Conservation (phyloP, 495 filamentous ascomycete genomes). For the Aspergillus cavernicola region DNA sequence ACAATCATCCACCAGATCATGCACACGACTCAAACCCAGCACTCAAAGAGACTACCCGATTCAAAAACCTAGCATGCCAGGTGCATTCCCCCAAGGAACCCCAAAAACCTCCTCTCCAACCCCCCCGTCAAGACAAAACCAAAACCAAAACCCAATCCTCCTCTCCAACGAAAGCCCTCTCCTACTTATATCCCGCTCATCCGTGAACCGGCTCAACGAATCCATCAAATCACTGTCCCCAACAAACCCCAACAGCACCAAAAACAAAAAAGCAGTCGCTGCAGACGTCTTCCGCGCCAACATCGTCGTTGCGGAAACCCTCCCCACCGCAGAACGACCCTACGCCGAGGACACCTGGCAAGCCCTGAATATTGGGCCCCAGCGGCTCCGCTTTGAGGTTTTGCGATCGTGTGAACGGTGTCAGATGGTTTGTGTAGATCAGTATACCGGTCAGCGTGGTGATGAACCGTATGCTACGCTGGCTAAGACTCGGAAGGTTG, state of each 20-base stretch:
- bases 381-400: conserved; percentile 54
- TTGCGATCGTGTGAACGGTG: conserved; percentile 82
- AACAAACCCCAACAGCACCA: conserved; percentile 32
- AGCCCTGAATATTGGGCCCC: conserved; percentile 32
- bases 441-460: conserved; percentile 69
- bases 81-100: conserved; percentile 58
- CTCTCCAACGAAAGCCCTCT: conserved; percentile 93
- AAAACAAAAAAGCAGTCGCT: conserved; percentile 55
- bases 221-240: conserved; percentile 58
- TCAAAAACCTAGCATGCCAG: conserved; percentile 48
- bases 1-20: conserved; percentile 54
- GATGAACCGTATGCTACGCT: conserved; percentile 87
- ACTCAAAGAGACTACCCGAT: neutral
- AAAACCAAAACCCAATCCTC: conserved; percentile 55
- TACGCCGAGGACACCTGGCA: conserved; percentile 54
- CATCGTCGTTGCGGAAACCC: conserved; percentile 63
- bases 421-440: conserved; percentile 94
- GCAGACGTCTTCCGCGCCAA: conserved; percentile 81
- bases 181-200: conserved; percentile 74
- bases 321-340: conserved; percentile 46
- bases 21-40: conserved; percentile 34
- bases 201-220: conserved; percentile 71
- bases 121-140: conserved; percentile 5
- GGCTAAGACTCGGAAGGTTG: conserved; percentile 75
- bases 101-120: conserved; percentile 46